phyloP scores from a whole-genome alignment of 169 alveolate genomes.

The Plasmodium relictum region DNA sequence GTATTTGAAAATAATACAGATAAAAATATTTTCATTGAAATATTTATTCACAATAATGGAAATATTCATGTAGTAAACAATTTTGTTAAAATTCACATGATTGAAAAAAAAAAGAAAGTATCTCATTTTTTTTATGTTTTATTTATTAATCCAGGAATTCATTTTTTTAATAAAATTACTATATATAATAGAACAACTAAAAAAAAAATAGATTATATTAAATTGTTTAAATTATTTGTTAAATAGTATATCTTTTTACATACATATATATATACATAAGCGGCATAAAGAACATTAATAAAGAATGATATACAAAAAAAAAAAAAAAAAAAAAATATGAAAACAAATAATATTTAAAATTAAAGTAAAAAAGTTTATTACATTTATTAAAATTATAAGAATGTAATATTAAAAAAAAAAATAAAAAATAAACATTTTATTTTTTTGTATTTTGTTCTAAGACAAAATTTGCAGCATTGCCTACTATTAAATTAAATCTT shows the following conservation, averaged over 20 bases:
- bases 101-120: slow-evolving; percentile 36
- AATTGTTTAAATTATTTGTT: slow-evolving; percentile 51
- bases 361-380: background rate
- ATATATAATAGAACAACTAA: slow-evolving; percentile 55
- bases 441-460: slow-evolving; percentile 57
- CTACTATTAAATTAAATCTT: slow-evolving; percentile 69
- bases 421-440: slow-evolving; percentile 14
- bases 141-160: slow-evolving; percentile 73
- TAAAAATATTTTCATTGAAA: slow-evolving; percentile 35
- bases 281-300: slow-evolving; percentile 7
- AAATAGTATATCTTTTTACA: slow-evolving; percentile 5
- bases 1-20: slow-evolving; percentile 70
- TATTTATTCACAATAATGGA: slow-evolving; percentile 51
- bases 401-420: background rate
- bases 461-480: slow-evolving; percentile 72
- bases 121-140: slow-evolving; percentile 75
- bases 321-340: background rate
- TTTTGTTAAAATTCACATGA: slow-evolving; percentile 62
- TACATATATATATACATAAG: background rate
- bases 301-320: background rate
- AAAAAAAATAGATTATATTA: slow-evolving; percentile 60
- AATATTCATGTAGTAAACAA: slow-evolving; percentile 68
- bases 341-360: slow-evolving; percentile 20
- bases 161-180: slow-evolving; percentile 71
- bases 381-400: background rate